Percentiles rank a stretch among this genome's conserved stretches.
These are phyloP conservation scores for Wilcoxina mikolae DNA, from an alignment of 495 filamentous ascomycete genomes.

Conservation along the genomic window DNA sequence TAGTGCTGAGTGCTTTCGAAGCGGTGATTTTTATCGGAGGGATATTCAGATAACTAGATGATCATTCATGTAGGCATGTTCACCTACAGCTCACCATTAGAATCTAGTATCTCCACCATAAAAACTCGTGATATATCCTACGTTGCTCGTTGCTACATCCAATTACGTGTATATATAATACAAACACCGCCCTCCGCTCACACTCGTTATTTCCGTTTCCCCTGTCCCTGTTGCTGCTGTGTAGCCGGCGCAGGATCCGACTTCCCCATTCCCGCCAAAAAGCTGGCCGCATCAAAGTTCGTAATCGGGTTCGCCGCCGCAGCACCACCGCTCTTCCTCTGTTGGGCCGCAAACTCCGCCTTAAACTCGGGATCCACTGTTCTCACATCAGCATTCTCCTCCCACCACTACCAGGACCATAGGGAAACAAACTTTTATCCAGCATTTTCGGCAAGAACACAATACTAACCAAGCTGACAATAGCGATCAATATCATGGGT, in stretches of 20 bases:
- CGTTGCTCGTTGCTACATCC: no score
- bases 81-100: no score
- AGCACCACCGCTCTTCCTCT: constrained; percentile 55
- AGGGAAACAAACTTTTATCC: constrained; percentile 67
- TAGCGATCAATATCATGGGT: constrained; percentile 84
- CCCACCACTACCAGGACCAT: background rate
- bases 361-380: constrained; percentile 89
- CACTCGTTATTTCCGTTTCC: no score
- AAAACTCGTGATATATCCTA: no score
- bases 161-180: no score
- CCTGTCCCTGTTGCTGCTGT: no score
- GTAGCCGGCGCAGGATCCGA: no score
- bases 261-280: constrained; percentile 23
- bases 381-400: background rate
- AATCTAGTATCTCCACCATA: no score
- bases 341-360: constrained; percentile 81
- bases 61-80: no score
- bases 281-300: constrained; percentile 20
- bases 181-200: no score
- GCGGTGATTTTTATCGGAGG: constrained; percentile 13
- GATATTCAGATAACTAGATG: no score
- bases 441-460: constrained; percentile 85
- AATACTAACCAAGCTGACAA: constrained; percentile 65
- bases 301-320: constrained; percentile 14
- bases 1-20: constrained; percentile 21